Conservation (phyloP, 345 rosid species). For the Acer saccharum region DNA sequence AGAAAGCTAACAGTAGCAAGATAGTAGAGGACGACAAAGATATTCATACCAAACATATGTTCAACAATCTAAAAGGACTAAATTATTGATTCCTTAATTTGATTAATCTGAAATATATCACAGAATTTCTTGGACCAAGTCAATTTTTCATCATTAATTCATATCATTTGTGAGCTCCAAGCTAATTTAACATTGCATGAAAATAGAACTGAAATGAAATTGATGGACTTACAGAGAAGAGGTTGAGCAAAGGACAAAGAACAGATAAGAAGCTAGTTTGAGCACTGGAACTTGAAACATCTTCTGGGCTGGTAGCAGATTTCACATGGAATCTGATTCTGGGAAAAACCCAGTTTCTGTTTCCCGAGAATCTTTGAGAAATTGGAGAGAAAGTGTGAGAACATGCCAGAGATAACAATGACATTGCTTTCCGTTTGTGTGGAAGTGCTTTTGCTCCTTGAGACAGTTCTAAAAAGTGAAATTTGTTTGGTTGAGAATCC, state of each 20-base stretch:
- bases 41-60: background rate
- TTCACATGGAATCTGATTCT: conserved; percentile 33
- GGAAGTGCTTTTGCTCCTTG: background rate
- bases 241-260: conserved; percentile 77
- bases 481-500: background rate
- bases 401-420: conserved; percentile 1
- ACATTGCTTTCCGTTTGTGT: conserved; percentile 2
- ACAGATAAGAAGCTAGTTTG: conserved; percentile 68
- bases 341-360: conserved; percentile 27
- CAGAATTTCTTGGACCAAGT: too few relatives aligned
- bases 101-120: too few relatives aligned
- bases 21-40: too few relatives aligned
- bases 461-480: background rate
- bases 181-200: background rate
- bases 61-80: too few relatives aligned
- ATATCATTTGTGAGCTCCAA: too few relatives aligned
- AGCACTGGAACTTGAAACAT: conserved; percentile 13
- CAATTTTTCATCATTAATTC: too few relatives aligned
- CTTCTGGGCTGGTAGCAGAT: conserved; percentile 22
- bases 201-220: background rate
- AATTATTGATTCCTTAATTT: too few relatives aligned
- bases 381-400: background rate
- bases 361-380: conserved; percentile 6
- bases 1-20: too few relatives aligned
- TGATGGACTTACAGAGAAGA: conserved; percentile 59